phyloP scores from a whole-genome alignment of 768 basidiomycete species.

The Cubamyces lactineus region DNA sequence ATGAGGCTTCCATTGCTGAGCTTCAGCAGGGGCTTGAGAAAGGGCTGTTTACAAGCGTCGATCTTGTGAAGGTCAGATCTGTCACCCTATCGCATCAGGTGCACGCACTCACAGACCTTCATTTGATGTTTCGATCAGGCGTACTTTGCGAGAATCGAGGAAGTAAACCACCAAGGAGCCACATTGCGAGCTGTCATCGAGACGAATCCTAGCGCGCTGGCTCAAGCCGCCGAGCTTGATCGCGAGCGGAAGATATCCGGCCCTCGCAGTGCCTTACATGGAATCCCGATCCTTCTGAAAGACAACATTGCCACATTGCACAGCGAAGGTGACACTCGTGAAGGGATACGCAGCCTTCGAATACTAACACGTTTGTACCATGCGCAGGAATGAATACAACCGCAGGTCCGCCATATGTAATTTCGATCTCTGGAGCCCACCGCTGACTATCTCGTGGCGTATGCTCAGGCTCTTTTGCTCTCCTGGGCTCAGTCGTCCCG shows the following conservation, averaged over 20 bases:
- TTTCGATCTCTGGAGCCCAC: not conserved
- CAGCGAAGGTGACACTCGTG: constrained; percentile 30
- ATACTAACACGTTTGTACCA: not conserved
- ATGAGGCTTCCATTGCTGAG: constrained; percentile 60
- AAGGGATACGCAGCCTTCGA: constrained; percentile 42
- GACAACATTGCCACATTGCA: constrained; percentile 40
- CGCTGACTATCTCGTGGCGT: not conserved
- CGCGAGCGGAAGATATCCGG: constrained; percentile 28
- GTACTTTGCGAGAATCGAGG: constrained; percentile 65
- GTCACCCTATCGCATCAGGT: not conserved
- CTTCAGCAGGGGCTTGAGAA: constrained; percentile 51
- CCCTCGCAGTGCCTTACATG: constrained; percentile 37
- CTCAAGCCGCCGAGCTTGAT: constrained; percentile 48
- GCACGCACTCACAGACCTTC: not conserved
- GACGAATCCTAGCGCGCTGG: constrained; percentile 54
- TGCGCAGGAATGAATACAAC: constrained; percentile 38
- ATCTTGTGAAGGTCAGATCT: constrained; percentile 57
- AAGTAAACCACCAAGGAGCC: constrained; percentile 64
- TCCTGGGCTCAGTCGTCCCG: constrained; percentile 38
- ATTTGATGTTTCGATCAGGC: constrained; percentile 43
- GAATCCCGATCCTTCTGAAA: constrained; percentile 41
- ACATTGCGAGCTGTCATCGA: constrained; percentile 61
- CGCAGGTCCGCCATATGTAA: constrained; percentile 20
- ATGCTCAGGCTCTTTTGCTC: constrained; percentile 37
- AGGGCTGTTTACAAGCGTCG: constrained; percentile 58